Percentiles rank a stretch among this genome's conserved stretches.
Evolutionary conservation across 495 filamentous ascomycete genomes (phyloP).

Genomic region (Penicillium samsonianum): DNA sequence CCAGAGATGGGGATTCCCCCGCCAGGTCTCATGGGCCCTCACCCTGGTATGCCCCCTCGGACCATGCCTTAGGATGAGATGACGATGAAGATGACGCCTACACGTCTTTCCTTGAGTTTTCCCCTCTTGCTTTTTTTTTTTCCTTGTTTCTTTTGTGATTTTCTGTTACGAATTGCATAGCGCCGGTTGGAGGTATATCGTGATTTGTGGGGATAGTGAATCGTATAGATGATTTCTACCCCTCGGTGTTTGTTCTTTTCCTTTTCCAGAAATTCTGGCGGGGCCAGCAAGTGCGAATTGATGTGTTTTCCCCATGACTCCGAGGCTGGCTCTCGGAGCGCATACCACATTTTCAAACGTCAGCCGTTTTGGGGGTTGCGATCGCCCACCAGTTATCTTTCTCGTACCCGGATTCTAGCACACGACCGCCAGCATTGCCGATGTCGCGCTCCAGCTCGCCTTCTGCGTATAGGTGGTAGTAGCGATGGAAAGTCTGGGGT

Average conservation of each 20-base stretch:
- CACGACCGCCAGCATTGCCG: constrained; percentile 67
- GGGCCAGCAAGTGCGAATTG: constrained; percentile 10
- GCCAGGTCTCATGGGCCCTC: constrained; percentile 34
- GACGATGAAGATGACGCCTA: constrained; percentile 33
- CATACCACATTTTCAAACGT: constrained; percentile 7
- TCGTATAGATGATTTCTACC: constrained; percentile 38
- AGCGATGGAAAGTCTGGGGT: constrained; percentile 68
- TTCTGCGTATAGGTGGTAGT: constrained; percentile 90
- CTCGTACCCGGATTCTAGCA: constrained; percentile 86
- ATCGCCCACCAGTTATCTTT: constrained; percentile 98
- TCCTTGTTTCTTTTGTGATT: constrained; percentile 24
- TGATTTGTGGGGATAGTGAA: constrained; percentile 35
- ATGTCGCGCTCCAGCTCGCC: constrained; percentile 87
- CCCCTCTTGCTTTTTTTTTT: constrained; percentile 17
- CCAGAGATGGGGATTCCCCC: constrained; percentile 36
- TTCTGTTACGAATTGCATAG: constrained; percentile 51
- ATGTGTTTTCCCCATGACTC: constrained; percentile 22
- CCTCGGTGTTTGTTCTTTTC: constrained; percentile 23
- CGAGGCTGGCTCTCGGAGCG: constrained; percentile 42
- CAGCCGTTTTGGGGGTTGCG: constrained; percentile 37
- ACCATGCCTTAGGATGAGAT: constrained; percentile 40
- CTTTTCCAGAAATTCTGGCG: constrained; percentile 14
- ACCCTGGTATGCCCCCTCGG: constrained; percentile 42
- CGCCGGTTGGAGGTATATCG: constrained; percentile 46
- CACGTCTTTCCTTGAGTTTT: constrained; percentile 27